Conservation (phyloP, 2,329 filamentous ascomycete genomes). For the Nectriaceae sp. region DNA sequence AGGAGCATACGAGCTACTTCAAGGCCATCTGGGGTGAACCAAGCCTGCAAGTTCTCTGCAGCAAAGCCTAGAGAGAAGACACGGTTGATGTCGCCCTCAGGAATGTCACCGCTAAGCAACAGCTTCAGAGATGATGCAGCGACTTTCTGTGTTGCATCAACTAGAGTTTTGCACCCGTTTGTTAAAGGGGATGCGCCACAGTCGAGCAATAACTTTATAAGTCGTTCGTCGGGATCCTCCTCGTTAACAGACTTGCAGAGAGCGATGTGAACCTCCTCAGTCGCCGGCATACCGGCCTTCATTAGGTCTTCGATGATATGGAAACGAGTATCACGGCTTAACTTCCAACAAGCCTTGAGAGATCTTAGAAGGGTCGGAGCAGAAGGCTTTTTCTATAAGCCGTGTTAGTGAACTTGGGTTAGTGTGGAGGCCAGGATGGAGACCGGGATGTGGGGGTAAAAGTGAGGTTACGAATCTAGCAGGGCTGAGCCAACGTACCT, state of each 20-base stretch:
- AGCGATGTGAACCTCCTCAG: conserved; percentile 52
- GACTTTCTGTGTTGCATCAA: conserved; percentile 48
- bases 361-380: conserved; percentile 50
- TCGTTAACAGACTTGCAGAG: conserved; percentile 56
- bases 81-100: conserved; percentile 44
- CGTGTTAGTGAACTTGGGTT: conserved; percentile 14
- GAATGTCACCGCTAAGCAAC: conserved; percentile 44
- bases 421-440: too few relatives aligned
- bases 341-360: conserved; percentile 55
- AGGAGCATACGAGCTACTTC: conserved; percentile 50
- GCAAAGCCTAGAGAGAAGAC: conserved; percentile 49
- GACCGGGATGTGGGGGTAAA: too few relatives aligned
- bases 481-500: conserved; percentile 36
- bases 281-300: conserved; percentile 49
- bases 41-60: conserved; percentile 40
- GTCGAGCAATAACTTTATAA: conserved; percentile 49
- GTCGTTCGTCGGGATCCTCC: conserved; percentile 49
- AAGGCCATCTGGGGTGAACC: conserved; percentile 51
- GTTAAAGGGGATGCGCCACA: conserved; percentile 54
- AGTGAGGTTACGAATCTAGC: not conserved
- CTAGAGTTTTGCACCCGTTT: conserved; percentile 54
- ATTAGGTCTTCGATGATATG: conserved; percentile 53
- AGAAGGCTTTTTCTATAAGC: conserved; percentile 46
- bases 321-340: conserved; percentile 50
- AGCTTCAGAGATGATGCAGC: conserved; percentile 41